These are phyloP conservation scores for Gossypium longicalyx DNA, from an alignment of 345 rosid genomes.

Conservation along the genomic window DNA sequence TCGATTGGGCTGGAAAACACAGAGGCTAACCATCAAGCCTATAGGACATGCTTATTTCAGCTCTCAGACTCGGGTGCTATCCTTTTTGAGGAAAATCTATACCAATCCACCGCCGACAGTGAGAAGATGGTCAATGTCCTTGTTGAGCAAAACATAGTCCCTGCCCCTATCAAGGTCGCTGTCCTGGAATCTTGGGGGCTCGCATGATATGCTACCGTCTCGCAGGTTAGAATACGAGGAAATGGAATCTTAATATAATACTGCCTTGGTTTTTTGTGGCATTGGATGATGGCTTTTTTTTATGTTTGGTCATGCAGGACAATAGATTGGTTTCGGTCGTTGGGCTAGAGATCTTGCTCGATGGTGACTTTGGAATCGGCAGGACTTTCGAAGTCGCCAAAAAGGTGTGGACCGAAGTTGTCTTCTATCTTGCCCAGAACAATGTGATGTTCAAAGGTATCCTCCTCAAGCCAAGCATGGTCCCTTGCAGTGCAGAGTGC, in stretches of 20 bases:
- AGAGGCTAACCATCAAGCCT: conserved; percentile 37
- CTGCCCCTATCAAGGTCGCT: conserved; percentile 29
- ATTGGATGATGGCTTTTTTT: not conserved
- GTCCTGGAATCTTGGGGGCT: conserved; percentile 26
- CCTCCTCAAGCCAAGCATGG: conserved; percentile 38
- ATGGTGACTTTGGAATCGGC: conserved; percentile 29
- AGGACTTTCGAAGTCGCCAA: conserved; percentile 33
- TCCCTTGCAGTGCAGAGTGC: too few species aligned
- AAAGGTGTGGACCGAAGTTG: conserved; percentile 34
- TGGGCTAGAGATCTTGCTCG: conserved; percentile 38
- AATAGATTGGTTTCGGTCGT: conserved; percentile 36
- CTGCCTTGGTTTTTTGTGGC: not conserved
- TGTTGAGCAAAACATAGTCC: conserved; percentile 30
- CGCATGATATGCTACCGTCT: conserved; percentile 34
- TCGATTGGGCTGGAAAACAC: conserved; percentile 41
- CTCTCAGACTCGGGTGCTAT: conserved; percentile 38
- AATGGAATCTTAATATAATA: not conserved
- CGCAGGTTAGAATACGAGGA: conserved; percentile 20
- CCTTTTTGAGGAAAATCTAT: conserved; percentile 40
- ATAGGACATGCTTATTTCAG: conserved; percentile 30
- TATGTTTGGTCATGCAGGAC: conserved; percentile 20
- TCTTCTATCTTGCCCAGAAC: conserved; percentile 34
- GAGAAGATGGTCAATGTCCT: conserved; percentile 28
- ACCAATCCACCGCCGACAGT: conserved; percentile 35
- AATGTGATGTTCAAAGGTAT: conserved; percentile 35